A percentile compares a stretch with the other conserved stretches of the same genome.
Evolutionary conservation across 2,329 filamentous ascomycete species (phyloP).

Genomic region (Trichophyton schoenleinii): DNA sequence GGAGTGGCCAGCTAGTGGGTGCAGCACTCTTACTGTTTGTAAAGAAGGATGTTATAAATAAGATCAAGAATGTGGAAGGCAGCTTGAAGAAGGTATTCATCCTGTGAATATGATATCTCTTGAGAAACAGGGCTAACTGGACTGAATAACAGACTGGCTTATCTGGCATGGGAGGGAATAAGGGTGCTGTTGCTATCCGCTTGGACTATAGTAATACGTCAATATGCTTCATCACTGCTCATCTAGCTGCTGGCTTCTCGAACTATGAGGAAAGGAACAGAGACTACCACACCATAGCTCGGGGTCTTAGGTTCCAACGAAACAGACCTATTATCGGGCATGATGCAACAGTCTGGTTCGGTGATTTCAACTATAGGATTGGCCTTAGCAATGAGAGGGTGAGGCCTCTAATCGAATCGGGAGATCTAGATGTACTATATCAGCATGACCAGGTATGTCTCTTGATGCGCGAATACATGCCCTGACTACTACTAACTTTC

Average conservation of each 20-base stretch:
- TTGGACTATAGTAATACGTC: conserved; percentile 89
- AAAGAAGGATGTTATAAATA: conserved; percentile 58
- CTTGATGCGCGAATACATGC: conserved; percentile 6
- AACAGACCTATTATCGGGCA: conserved; percentile 88
- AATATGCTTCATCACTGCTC: conserved; percentile 90
- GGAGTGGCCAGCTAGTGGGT: conserved; percentile 88
- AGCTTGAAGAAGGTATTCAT: conserved; percentile 66
- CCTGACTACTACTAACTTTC: neutral
- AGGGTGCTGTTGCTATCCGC: conserved; percentile 90
- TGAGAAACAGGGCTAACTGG: neutral
- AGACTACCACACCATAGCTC: conserved; percentile 80
- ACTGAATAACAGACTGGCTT: conserved; percentile 54
- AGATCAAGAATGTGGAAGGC: conserved; percentile 94
- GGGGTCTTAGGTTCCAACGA: conserved; percentile 78
- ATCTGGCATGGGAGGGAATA: conserved; percentile 95
- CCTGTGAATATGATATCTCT: neutral
- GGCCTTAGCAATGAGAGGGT: conserved; percentile 69
- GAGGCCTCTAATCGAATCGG: conserved; percentile 56
- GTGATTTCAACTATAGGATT: conserved; percentile 97
- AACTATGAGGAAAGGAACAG: conserved; percentile 95
- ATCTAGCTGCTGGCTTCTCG: conserved; percentile 87
- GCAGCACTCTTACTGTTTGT: conserved; percentile 89
- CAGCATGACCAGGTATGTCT: conserved; percentile 68
- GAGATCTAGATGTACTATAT: conserved; percentile 67
- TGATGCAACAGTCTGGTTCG: conserved; percentile 82